phyloP scores from a whole-genome alignment of 441 rosid genomes.

The Iberis amara region DNA sequence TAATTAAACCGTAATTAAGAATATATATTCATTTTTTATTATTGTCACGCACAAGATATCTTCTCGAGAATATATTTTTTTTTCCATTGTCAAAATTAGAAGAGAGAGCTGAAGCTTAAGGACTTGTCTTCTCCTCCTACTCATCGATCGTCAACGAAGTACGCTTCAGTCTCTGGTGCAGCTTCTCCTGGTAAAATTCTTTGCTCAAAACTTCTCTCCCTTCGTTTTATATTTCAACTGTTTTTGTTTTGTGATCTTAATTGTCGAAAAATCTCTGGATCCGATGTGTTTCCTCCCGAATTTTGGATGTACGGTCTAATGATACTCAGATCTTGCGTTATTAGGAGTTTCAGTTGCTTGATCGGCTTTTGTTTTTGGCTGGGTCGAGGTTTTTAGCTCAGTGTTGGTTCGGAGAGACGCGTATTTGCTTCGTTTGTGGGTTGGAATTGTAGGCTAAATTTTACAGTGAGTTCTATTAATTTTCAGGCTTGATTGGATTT shows the following conservation, averaged over 20 bases:
- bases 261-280: constrained; percentile 24
- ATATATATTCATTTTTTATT: no score
- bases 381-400: constrained; percentile 12
- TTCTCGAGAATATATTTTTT: no score
- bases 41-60: no score
- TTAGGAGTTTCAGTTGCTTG: constrained; percentile 20
- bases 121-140: no score
- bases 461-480: not conserved
- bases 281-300: constrained; percentile 23
- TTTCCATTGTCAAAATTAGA: no score
- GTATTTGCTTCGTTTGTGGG: constrained; percentile 4
- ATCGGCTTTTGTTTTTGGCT: constrained; percentile 16
- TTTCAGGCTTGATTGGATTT: not conserved
- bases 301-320: not conserved
- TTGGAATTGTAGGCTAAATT: not conserved
- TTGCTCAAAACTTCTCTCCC: not conserved
- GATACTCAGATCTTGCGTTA: constrained; percentile 27
- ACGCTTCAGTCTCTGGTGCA: constrained; percentile 12
- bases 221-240: not conserved
- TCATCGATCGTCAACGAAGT: constrained; percentile 29
- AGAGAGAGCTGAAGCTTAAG: no score
- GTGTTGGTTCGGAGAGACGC: not conserved
- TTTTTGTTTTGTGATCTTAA: not conserved
- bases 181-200: not conserved
- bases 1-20: no score